Percentiles rank a stretch among this genome's conserved stretches.
These are phyloP conservation scores for Didymella exigua DNA, from an alignment of 2,329 filamentous ascomycete genomes.

Conservation along the genomic window DNA sequence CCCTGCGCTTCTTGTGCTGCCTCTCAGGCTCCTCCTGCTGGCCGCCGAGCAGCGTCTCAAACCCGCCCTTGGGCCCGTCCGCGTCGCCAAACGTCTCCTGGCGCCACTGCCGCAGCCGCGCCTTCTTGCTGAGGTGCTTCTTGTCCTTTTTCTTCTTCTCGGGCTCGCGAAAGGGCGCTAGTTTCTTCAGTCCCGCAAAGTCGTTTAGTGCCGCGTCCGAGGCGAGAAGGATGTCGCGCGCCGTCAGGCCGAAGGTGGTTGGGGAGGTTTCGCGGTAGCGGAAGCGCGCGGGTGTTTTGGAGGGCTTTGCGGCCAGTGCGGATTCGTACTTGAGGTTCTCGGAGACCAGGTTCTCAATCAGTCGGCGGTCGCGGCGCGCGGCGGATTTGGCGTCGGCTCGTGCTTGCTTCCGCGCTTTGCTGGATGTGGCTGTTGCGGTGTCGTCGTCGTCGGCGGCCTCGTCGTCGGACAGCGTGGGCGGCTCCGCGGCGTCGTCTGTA, in stretches of 20 bases:
- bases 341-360: slow-evolving; percentile 86
- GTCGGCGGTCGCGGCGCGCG: slow-evolving; percentile 78
- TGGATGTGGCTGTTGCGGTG: slow-evolving; percentile 48
- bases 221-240: slow-evolving; percentile 89
- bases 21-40: neutral
- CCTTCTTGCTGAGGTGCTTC: slow-evolving; percentile 92
- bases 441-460: slow-evolving; percentile 47
- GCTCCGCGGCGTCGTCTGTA: slow-evolving; percentile 71
- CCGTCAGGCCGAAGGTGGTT: slow-evolving; percentile 84
- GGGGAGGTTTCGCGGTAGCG: slow-evolving; percentile 95
- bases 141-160: slow-evolving; percentile 89
- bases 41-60: slow-evolving; percentile 34
- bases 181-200: slow-evolving; percentile 92
- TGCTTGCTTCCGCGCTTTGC: slow-evolving; percentile 55
- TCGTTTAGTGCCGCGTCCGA: slow-evolving; percentile 85
- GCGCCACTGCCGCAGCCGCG: slow-evolving; percentile 84
- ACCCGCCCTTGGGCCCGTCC: slow-evolving; percentile 56
- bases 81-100: slow-evolving; percentile 69
- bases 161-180: slow-evolving; percentile 83
- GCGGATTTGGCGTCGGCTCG: slow-evolving; percentile 67
- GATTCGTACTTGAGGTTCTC: slow-evolving; percentile 76
- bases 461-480: slow-evolving; percentile 69
- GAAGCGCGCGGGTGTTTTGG: slow-evolving; percentile 65
- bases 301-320: slow-evolving; percentile 58
- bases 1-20: slow-evolving; percentile 1